These are phyloP conservation scores for Moniliella sp. DNA, from an alignment of 1,284 basidiomycete genomes.

Conservation along the genomic window DNA sequence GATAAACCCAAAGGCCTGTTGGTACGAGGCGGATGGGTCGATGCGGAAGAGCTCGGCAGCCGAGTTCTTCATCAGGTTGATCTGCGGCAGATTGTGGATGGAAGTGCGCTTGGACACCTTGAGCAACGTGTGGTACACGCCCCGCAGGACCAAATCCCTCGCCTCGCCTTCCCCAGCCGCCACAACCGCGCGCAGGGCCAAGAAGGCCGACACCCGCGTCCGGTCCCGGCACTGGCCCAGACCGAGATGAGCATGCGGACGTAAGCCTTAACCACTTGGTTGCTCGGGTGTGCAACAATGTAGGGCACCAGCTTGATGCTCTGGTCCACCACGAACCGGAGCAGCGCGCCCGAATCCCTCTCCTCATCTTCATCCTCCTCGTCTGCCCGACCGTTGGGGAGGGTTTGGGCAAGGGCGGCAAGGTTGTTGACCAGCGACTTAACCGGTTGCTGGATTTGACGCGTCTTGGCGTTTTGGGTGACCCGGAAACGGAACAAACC, in stretches of 20 bases:
- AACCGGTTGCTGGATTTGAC: conserved; percentile 63
- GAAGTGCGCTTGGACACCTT: conserved; percentile 62
- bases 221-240: conserved; percentile 57
- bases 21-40: conserved; percentile 48
- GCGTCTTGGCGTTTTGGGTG: conserved; percentile 34
- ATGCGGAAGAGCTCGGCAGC: conserved; percentile 75
- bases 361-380: conserved; percentile 56
- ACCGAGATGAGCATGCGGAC: conserved; percentile 14
- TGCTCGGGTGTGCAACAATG: conserved; percentile 13
- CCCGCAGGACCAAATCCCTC: conserved; percentile 67
- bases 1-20: conserved; percentile 88
- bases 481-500: conserved; percentile 42
- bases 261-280: conserved; percentile 17
- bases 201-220: conserved; percentile 65
- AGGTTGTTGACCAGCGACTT: conserved; percentile 41
- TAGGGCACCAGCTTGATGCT: conserved; percentile 28
- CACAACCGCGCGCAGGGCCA: conserved; percentile 62
- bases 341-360: conserved; percentile 36
- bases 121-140: conserved; percentile 62
- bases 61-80: conserved; percentile 94
- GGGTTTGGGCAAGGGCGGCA: conserved; percentile 18
- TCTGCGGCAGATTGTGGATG: conserved; percentile 66
- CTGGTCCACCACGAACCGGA: conserved; percentile 13
- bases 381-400: conserved; percentile 36
- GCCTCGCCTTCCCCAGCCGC: conserved; percentile 59